These are phyloP conservation scores for Sclerotinia borealis DNA, from an alignment of 2,329 filamentous ascomycete genomes.

Conservation along the genomic window DNA sequence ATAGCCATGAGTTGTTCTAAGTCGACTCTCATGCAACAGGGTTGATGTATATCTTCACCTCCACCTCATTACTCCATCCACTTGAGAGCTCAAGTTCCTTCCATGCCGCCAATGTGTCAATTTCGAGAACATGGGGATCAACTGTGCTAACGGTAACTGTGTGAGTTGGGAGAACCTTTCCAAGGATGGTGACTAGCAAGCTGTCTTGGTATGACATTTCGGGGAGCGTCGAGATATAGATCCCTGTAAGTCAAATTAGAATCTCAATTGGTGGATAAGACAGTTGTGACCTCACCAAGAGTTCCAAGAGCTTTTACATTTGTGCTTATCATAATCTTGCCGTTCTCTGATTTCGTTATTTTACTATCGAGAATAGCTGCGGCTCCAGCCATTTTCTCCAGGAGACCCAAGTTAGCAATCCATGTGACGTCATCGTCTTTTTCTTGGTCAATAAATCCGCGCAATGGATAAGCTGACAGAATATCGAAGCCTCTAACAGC, in stretches of 20 bases:
- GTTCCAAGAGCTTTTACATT: constrained; percentile 74
- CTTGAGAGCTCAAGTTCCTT: constrained; percentile 60
- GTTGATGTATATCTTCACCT: constrained; percentile 42
- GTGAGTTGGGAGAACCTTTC: constrained; percentile 59
- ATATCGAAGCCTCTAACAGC: constrained; percentile 70
- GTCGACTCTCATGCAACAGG: not conserved
- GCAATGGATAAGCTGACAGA: constrained; percentile 65
- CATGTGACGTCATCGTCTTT: constrained; percentile 37
- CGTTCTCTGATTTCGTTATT: constrained; percentile 51
- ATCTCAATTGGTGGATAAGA: not conserved
- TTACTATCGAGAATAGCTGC: constrained; percentile 66
- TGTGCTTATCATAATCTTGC: constrained; percentile 58
- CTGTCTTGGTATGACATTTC: constrained; percentile 53
- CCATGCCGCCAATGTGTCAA: constrained; percentile 77
- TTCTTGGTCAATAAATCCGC: constrained; percentile 42
- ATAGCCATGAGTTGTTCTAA: not conserved
- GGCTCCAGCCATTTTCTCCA: constrained; percentile 85
- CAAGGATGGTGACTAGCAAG: constrained; percentile 71
- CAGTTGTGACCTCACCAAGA: constrained; percentile 48
- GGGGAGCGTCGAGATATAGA: constrained; percentile 70
- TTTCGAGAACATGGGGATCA: constrained; percentile 59
- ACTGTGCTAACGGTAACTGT: constrained; percentile 54
- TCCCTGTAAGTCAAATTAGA: constrained; percentile 40
- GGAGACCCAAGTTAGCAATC: constrained; percentile 67
- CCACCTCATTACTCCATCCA: constrained; percentile 76